Base-by-base conservation (phyloP, 306 rosid genomes). In the Lathyrus sativus region DNA sequence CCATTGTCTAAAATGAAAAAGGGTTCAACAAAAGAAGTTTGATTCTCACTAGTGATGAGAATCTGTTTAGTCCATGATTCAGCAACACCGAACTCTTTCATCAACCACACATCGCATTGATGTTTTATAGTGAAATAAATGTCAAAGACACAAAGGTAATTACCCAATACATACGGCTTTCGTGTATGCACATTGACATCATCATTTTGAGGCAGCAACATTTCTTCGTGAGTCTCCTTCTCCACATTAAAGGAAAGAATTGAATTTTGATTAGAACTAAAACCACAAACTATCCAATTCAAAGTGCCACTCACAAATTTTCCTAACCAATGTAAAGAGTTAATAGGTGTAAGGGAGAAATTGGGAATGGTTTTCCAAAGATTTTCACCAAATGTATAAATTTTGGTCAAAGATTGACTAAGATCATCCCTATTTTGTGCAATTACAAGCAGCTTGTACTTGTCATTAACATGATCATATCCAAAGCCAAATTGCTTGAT, bases 51-150 rank as follows among this genome's bases (percentile, higher is more conserved):
- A 26, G 4, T 26, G 2, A 50, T 8, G 24, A 13, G n/a, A n/a
- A 6, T 19, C 15, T 68, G 19, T 62, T 51, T 76, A 76, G 70
- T 68, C 80, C 74, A 68, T 11, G 80, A 61, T 3, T 42, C 2
- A 2, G 2, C 35, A 50, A 68, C 70, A 7, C 75, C 71, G 31
- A 12, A 68, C 43, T 68, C 59, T 62, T 76, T 50, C 80, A 68
- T 74, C 14, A 44, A 4, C 80, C 65, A 76, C 42, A 76, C 39
- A 15, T 26, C 29, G 4, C 29, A 26, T 26, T 26, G 4, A 26
- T 26, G 29, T 26, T 26, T 26, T 24, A 0, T 24, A 24, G 26
- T 24, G 26, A 24, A 24, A 24, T 24, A 24, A 2, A 2, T 24
- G 26, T 24, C 26, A 24, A 2, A 24, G 3, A 24, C 26, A 24